Conservation (phyloP, 2,329 filamentous ascomycete genomes). For the Colletotrichum liriopes region DNA sequence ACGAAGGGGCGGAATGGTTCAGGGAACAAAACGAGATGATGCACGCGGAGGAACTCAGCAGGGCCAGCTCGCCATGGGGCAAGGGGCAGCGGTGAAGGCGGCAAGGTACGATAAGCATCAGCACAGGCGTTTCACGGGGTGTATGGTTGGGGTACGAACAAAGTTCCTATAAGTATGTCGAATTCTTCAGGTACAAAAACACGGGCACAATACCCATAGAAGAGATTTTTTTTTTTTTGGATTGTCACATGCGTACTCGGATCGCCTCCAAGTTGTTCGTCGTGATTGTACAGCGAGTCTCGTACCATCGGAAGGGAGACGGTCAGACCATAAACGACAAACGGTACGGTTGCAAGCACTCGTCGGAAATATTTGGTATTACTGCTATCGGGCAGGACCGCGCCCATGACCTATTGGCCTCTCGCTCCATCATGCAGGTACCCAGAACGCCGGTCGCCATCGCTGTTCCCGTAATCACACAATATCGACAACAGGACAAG, state of each 20-base stretch:
- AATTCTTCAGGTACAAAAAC: slow-evolving; percentile 32
- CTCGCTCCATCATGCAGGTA: neutral
- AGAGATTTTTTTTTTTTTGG: slow-evolving; percentile 28
- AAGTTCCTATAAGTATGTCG: slow-evolving; percentile 33
- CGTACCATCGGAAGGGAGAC: neutral
- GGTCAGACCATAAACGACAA: neutral
- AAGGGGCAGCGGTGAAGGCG: slow-evolving; percentile 41
- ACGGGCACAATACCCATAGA: slow-evolving; percentile 39
- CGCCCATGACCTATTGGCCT: neutral
- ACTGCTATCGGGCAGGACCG: neutral
- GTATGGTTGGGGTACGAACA: slow-evolving; percentile 29
- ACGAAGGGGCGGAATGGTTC: slow-evolving; percentile 64
- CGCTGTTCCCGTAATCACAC: neutral
- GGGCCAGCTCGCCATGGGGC: slow-evolving; percentile 54
- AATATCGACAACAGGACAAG: neutral
- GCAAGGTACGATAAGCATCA: slow-evolving; percentile 27
- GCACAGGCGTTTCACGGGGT: slow-evolving; percentile 38
- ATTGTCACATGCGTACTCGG: slow-evolving; percentile 2
- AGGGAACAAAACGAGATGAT: slow-evolving; percentile 61
- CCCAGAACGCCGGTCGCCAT: slow-evolving; percentile 9
- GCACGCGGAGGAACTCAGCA: slow-evolving; percentile 56
- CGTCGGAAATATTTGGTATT: neutral
- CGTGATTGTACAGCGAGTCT: neutral
- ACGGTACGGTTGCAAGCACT: neutral
- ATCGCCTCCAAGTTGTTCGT: neutral